Evolutionary conservation across 2,329 filamentous ascomycete species (phyloP), one percentile per base, ranked within the genome.

Genomic region (Sclerotinia minor): DNA sequence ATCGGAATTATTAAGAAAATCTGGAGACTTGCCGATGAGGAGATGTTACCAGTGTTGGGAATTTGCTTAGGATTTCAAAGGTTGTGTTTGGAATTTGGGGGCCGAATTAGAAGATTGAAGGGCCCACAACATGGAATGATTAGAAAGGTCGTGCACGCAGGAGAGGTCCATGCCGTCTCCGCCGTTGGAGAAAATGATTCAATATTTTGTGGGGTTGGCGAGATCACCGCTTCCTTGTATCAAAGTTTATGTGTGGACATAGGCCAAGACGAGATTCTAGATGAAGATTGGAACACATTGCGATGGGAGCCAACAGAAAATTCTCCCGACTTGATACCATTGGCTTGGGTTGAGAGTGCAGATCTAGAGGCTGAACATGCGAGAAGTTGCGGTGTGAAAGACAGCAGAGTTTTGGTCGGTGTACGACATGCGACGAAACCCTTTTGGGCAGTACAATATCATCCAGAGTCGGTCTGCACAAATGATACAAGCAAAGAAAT

Each of bases 1-100:
- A 88, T 97, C 49, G 95, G 95, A 13, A 83, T 95, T 53, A 95
- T 97, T 81, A 83, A 82, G 66, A 80, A 87, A 70, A 82, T 98
- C 5, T 98, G 94, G 92, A 74, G 70, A 60, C 81, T 94, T 21
- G 79, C 82, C 2, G 82, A 85, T 2, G 79, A 83, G 5, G 78
- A 88, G 21, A 71, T 88, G 15, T 73, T 96, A 1, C 95, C 95
- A 0, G 89, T 96, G 0, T 81, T 99, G 45, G 95, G 89, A 0
- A 89, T 92, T 35, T 92, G 89, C 75, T 80, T 92, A 1, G 89
- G 89, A 0, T 90, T 91, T 71, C 89, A 92, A 74, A 89, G 86
- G 68, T 77, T 92, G 60, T 86, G 85, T 69, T 77, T 86, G 55
- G 83, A 84, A 24, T 85, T 87, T 73, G 88, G 87, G 0, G 83